Evolutionary conservation across 371 early-diverging fungal genomes (phyloP), one percentile per base, ranked within the genome.

Genomic region (Mucor saturninus): DNA sequence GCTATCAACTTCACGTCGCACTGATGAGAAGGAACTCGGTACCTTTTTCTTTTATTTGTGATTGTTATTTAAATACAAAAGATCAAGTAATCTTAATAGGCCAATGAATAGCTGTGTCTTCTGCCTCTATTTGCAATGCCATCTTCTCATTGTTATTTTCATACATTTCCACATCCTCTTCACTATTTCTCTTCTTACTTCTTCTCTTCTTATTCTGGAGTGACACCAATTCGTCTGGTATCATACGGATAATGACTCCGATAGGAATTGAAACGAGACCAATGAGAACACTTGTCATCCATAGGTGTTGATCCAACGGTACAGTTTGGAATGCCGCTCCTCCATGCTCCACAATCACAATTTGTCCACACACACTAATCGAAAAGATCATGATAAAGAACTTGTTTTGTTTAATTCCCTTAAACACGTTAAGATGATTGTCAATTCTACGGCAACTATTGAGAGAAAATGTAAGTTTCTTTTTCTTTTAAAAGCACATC

Each of bases 221-320:
- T 15, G 14, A 9, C 5, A 81, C 70, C 55, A 74, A 13, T 15
- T 71, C 62, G 30, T 85, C 85, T 21, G 92, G 89, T 0, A 89
- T 65, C 28, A 89, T 64, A 4, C 93, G 86, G 59, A 93, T 69
- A 32, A 91, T 28, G 5, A 80, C 79, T 54, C 93, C 95, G 38
- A 91, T 65, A 7, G 91, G 91, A 5, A 95, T 59, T 0, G 91
- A 88, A 5, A 90, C 54, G 51, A 82, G 37, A 39, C 93, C 93
- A 56, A 91, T 65, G 2, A 80, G 14, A 11, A 93, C 60, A 64
- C 89, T 87, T 21, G 91, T 64, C 0, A 59, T 65, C 95, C 94
- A 95, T n/a, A 89, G 83, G 13, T 49, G 39, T 5, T 55, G 75
- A 45, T 49, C 71, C 2, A 94, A 61, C 5, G 79, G 80, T 1